Evolutionary conservation across 208 protist genomes (phyloP).

Genomic region (Trypanosoma caninum): DNA sequence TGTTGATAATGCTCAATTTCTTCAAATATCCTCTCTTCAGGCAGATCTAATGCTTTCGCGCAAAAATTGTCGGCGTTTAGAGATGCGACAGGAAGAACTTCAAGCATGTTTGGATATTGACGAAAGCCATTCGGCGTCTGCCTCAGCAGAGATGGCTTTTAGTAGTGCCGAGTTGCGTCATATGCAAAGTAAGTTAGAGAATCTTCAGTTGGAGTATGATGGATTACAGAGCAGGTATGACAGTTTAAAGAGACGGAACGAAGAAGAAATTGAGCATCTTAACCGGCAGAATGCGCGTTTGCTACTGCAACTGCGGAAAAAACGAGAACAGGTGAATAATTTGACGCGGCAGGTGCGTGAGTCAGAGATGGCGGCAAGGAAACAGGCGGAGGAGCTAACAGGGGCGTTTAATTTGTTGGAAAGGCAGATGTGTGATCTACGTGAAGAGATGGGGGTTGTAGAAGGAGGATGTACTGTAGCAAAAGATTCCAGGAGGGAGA

Average conservation of each 20-base stretch:
- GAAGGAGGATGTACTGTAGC: neutral
- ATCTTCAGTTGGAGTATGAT: constrained; percentile 25
- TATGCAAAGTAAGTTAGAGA: constrained; percentile 16
- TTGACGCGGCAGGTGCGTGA: constrained; percentile 19
- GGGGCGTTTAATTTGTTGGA: constrained; percentile 37
- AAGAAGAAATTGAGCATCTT: constrained; percentile 14
- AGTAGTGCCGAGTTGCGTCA: constrained; percentile 1
- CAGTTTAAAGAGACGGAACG: constrained; percentile 9
- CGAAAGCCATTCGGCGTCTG: constrained; percentile 22
- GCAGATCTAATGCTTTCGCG: constrained; percentile 47
- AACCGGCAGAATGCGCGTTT: constrained; percentile 29
- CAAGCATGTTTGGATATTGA: constrained; percentile 12
- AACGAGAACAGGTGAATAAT: constrained; percentile 10
- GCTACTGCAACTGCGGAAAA: constrained; percentile 31
- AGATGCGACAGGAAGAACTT: constrained; percentile 34
- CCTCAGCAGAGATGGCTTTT: constrained; percentile 18
- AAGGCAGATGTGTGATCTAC: constrained; percentile 27
- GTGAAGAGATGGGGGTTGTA: constrained; percentile 16
- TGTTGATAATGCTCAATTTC: constrained; percentile 41
- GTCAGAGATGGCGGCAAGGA: constrained; percentile 24
- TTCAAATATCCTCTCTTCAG: constrained; percentile 55
- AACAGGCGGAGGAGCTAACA: constrained; percentile 34
- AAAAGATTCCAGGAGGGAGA: neutral
- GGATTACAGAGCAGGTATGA: constrained; percentile 23
- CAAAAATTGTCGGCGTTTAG: constrained; percentile 34